Evolutionary conservation across 495 filamentous ascomycete species (phyloP).

Genomic region (Margaritispora aquatica): DNA sequence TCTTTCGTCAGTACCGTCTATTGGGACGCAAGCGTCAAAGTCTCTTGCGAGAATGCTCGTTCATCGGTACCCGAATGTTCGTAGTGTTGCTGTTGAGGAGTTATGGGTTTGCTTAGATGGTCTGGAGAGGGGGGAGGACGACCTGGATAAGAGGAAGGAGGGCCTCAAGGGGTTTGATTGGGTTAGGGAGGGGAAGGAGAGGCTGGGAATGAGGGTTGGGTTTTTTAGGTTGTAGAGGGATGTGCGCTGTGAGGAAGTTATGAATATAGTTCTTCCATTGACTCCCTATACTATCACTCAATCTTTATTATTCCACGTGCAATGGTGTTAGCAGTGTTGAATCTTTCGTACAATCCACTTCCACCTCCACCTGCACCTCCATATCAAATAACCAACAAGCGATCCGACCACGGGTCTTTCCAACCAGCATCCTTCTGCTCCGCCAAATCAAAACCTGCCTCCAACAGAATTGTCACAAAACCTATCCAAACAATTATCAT

Average conservation of each 20-base stretch:
- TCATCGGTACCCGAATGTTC: constrained; percentile 59
- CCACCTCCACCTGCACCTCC: too few species aligned
- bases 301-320: too few species aligned
- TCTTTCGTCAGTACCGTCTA: constrained; percentile 31
- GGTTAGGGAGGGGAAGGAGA: background rate
- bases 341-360: too few species aligned
- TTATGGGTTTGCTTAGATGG: constrained; percentile 25
- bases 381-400: too few species aligned
- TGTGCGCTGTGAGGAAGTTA: background rate
- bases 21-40: constrained; percentile 39
- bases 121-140: background rate
- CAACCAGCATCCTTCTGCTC: too few species aligned
- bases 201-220: background rate
- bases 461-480: too few species aligned
- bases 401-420: too few species aligned
- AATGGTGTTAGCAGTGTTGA: too few species aligned
- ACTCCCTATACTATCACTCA: too few species aligned
- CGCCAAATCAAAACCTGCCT: too few species aligned
- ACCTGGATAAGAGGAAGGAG: background rate
- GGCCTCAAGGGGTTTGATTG: background rate
- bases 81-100: constrained; percentile 37
- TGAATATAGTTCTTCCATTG: too few species aligned
- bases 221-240: background rate
- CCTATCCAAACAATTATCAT: too few species aligned
- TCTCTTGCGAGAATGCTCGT: constrained; percentile 54